Conservation (phyloP, 768 basidiomycete genomes). For the Lyophyllum decastes region DNA sequence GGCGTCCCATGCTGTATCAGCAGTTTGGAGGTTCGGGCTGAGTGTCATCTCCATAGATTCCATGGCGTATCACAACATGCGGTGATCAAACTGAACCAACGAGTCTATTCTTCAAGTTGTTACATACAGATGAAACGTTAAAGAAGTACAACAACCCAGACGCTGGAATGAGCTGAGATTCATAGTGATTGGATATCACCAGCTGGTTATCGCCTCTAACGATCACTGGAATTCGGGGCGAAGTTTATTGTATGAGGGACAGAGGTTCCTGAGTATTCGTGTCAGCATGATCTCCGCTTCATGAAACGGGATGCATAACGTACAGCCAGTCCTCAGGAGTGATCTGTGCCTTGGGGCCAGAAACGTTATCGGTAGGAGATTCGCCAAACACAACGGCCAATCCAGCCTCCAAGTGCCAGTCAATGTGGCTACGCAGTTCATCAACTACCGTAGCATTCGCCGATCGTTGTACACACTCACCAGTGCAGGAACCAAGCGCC, state of each 20-base stretch:
- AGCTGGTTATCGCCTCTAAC: neutral
- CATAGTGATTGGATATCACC: too few species aligned
- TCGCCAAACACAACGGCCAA: conserved; percentile 43
- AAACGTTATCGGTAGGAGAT: conserved; percentile 16
- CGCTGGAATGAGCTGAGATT: too few species aligned
- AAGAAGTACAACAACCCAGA: too few species aligned
- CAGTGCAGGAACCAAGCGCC: conserved; percentile 55
- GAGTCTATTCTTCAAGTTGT: too few species aligned
- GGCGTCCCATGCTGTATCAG: too few species aligned
- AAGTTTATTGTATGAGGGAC: conserved; percentile 12
- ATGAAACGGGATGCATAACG: neutral
- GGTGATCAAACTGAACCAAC: too few species aligned
- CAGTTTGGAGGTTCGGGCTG: too few species aligned
- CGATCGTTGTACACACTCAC: conserved; percentile 18
- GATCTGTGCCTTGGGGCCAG: conserved; percentile 17
- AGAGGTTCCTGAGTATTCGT: neutral
- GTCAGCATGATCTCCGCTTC: neutral
- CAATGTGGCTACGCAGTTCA: conserved; percentile 41
- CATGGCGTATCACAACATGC: too few species aligned
- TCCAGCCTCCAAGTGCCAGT: conserved; percentile 48
- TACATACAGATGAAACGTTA: too few species aligned
- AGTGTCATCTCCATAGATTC: too few species aligned
- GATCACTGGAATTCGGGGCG: conserved; percentile 15
- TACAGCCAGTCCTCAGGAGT: conserved; percentile 19
- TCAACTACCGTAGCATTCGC: neutral